Evolutionary conservation across 306 rosid genomes (phyloP), one percentile per base, ranked within the genome.

Genomic region (Calophaca sinica): DNA sequence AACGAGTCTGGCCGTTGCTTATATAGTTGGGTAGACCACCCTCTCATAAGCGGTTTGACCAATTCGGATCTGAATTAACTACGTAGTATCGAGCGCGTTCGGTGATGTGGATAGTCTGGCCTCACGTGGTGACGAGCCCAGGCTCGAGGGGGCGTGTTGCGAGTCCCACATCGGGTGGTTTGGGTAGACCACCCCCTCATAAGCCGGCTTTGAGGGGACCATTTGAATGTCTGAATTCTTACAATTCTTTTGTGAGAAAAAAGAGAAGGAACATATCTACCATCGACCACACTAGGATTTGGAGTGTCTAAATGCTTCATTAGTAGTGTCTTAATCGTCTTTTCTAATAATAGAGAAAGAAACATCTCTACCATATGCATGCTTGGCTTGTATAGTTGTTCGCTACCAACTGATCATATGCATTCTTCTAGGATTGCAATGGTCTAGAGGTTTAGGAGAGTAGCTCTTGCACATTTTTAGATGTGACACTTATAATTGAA

Each of bases 341-440:
- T 77, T 77, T 68, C 73, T 53, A 68, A 31, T 32, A 13, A 64
- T 8, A 32, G 15, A 69, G 68, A 55, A 54, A 75, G 41, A 62
- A 65, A 77, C 75, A 65, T 39, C n/a, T 81, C 70, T 61, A 62
- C 62, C 77, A 8, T 80, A 15, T 52, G 59, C 80, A 60, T 74
- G 54, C 35, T 68, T 50, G 57, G 14, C 65, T 73, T 62, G 66
- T 41, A 11, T 33, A 3, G 26, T 60, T 64, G 20, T 26, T 3
- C n/a, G 9, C 60, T 45, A 32, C 36, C 70, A 39, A 35, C 31
- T 9, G 7, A 45, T 33, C 26, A 20, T 20, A 39, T 50, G 38
- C 66, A 70, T 42, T 20, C 62, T 51, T 4, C 12, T 52, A 53
- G 33, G 26, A 26, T 54, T 54, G 48, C 52, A 75, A 36, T 61